Conservation (phyloP, 1,284 basidiomycete genomes). For the Cutaneotrichosporon cutaneum region DNA sequence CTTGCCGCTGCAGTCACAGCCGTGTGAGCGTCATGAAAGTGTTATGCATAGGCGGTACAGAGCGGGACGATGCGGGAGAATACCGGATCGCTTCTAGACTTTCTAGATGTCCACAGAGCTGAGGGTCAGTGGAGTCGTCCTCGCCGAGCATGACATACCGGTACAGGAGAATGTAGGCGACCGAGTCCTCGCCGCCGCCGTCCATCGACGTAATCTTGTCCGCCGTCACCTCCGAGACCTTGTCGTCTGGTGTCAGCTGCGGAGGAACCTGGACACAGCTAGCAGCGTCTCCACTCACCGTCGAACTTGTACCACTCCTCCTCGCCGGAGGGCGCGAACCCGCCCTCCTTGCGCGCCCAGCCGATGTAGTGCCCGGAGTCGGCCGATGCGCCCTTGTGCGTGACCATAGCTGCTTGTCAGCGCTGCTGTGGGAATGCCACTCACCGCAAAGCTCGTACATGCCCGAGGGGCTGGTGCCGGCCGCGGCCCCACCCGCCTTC, state of each 20-base stretch:
- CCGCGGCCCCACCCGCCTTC: constrained; percentile 22
- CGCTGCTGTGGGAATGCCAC: constrained; percentile 17
- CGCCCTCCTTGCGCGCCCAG: constrained; percentile 56
- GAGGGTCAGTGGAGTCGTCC: not conserved
- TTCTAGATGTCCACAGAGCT: constrained; percentile 4
- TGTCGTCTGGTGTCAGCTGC: constrained; percentile 76
- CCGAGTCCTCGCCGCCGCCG: constrained; percentile 77
- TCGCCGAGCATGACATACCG: constrained; percentile 52
- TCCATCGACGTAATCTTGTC: constrained; percentile 80
- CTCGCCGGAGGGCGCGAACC: constrained; percentile 32
- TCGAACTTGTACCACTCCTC: constrained; percentile 70
- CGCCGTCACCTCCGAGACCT: constrained; percentile 59
- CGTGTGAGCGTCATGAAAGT: not conserved
- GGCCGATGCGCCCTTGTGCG: constrained; percentile 93
- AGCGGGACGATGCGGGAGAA: not conserved
- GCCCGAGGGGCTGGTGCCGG: constrained; percentile 39
- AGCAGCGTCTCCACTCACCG: constrained; percentile 32
- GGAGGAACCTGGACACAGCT: no score
- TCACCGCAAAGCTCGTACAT: constrained; percentile 53
- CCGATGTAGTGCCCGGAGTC: constrained; percentile 90
- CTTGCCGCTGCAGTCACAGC: not conserved
- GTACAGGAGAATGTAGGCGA: constrained; percentile 84
- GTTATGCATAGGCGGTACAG: not conserved
- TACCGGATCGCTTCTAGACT: not conserved
- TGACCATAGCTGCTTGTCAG: constrained; percentile 70